Conservation (phyloP, 202 grass and related monocot genomes). For the Cymbopogon flexuosus region DNA sequence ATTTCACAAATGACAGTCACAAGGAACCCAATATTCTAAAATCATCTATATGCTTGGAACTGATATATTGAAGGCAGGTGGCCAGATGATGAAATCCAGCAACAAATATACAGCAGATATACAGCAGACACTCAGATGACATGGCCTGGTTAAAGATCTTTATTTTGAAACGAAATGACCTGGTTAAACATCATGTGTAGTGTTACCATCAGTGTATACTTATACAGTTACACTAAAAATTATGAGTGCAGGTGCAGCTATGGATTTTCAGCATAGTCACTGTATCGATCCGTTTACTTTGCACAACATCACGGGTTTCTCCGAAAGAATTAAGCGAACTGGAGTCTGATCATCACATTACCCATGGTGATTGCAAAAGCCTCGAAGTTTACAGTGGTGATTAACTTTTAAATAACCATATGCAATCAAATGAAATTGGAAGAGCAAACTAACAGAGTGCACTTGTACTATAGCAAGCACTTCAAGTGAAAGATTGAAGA, state of each 20-base stretch:
- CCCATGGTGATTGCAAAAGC: not conserved
- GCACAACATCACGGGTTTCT: not conserved
- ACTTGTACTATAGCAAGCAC: not conserved
- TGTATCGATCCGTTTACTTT: not conserved
- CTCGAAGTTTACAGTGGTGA: not conserved
- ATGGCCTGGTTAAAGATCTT: not conserved
- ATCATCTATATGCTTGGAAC: not conserved
- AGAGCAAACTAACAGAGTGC: not conserved
- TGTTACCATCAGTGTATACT: too few relatives aligned
- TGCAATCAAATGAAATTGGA: not conserved
- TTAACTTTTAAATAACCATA: not conserved
- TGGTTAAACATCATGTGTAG: not conserved
- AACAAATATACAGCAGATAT: not conserved
- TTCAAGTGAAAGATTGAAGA: not conserved
- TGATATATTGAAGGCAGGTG: not conserved
- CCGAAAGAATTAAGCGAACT: not conserved
- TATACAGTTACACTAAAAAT: not conserved
- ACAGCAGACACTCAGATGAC: not conserved
- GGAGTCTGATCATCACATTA: not conserved
- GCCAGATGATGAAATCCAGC: not conserved
- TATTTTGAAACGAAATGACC: not conserved
- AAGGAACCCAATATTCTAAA: not conserved
- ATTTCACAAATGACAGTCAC: not conserved
- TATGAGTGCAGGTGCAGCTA: not conserved
- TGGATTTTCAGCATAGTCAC: not conserved